Base-by-base conservation (phyloP, 139 green algal genomes). In the Nannochloris sp. region DNA sequence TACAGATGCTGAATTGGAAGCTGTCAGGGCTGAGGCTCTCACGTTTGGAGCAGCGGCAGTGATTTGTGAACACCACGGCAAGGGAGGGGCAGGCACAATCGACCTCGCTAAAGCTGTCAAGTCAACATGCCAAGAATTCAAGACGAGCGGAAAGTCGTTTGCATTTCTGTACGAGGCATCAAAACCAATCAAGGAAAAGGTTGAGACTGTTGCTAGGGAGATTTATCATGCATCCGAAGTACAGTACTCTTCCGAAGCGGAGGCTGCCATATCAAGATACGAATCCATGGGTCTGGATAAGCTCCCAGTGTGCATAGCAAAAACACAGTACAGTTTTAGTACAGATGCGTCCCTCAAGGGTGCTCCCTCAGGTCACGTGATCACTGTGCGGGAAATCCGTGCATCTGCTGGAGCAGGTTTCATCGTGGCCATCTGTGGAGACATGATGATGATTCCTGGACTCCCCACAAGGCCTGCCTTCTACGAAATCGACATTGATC, bases 241-340 rank as follows among this genome's bases (percentile, higher is more conserved):
- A 5, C 74, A 89, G 71, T 97, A 91, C 78, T 74, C 63, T 37
- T 71, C 79, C 3, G 84, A 95, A 74, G 87, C 88, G 26, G 75
- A 85, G 49, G 55, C 49, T 40, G 55, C 82, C 50, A 89, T 96
- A 26, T 80, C 79, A 46, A 30, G 67, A 60, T 97, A 86, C 82
- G 89, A 75, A 0, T 59, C 62, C 46, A 88, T 94, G 77, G 93
- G 93, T 28, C 96, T 94, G 62, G 80, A 69, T 61, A 71, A 82
- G 26, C 80, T 99, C 64, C 94, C 94, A 46, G 93, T 99, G 61
- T 99, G 94, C 82, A 98, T 98, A 87, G 94, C 94, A 53, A 99
- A 99, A 78, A 99, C 94, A 50, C 93, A 84, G 89, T 79, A 79
- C 49, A 63, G 36, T 26, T 79, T 79, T 56, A 77, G 70, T 58